Percentiles rank a stretch among this genome's conserved stretches.
Evolutionary conservation across 176 grass and related monocot species (phyloP).

Genomic region (Carex pumila): DNA sequence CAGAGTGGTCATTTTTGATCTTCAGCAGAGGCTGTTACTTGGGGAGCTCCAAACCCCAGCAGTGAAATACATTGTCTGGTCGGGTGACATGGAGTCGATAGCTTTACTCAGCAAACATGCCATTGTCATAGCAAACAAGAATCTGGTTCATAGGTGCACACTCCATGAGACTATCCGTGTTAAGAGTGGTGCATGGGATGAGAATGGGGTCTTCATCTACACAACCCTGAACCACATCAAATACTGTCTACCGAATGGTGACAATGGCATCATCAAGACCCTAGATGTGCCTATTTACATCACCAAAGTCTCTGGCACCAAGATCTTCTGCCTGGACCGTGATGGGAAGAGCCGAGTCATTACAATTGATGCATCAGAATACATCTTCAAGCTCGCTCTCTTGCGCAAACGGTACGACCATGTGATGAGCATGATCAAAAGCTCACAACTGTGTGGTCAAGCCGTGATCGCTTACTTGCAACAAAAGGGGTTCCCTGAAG

Average conservation of each 20-base stretch:
- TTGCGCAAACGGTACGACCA: conserved; percentile 75
- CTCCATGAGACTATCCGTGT: conserved; percentile 99
- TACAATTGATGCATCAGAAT: conserved; percentile 85
- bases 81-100: conserved; percentile 89
- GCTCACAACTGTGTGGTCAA: conserved; percentile 88
- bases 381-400: conserved; percentile 96
- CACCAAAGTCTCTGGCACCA: conserved; percentile 74
- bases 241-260: conserved; percentile 95
- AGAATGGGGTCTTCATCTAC: conserved; percentile 85
- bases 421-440: conserved; percentile 98
- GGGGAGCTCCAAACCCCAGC: conserved; percentile 75
- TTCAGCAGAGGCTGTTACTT: conserved; percentile 78
- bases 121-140: conserved; percentile 84
- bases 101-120: conserved; percentile 93
- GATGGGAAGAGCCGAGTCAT: conserved; percentile 85
- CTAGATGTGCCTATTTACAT: conserved; percentile 93
- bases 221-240: conserved; percentile 98
- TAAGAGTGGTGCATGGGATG: conserved; percentile 99
- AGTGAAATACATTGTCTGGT: conserved; percentile 90
- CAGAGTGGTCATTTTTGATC: conserved; percentile 73
- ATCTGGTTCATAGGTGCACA: conserved; percentile 74
- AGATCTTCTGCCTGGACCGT: conserved; percentile 80
- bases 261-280: conserved; percentile 90
- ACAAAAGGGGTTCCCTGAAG: conserved; percentile 97
- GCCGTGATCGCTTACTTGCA: conserved; percentile 96